Evolutionary conservation across 768 basidiomycete genomes (phyloP).

Genomic region (Chalciporus piperatus): DNA sequence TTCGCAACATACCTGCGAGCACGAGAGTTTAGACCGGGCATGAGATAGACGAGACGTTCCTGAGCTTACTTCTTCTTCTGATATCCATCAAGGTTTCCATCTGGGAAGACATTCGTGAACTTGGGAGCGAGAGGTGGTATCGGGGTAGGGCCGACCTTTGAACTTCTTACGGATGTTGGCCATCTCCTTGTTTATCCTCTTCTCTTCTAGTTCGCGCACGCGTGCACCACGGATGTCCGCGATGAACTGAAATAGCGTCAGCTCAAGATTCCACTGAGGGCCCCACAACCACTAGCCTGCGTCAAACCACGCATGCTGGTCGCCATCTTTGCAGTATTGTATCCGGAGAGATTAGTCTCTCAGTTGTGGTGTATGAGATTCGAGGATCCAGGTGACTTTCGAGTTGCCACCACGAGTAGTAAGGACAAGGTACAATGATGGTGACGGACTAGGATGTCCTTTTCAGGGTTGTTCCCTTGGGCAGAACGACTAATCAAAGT

Average conservation of each 20-base stretch:
- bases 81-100: slow-evolving; percentile 85
- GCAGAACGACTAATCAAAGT: no score
- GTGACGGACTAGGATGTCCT: no score
- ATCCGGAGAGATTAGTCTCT: neutral
- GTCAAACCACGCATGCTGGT: slow-evolving; percentile 90
- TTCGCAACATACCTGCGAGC: slow-evolving; percentile 87
- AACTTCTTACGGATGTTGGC: slow-evolving; percentile 99
- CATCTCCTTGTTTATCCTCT: slow-evolving; percentile 99
- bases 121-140: neutral
- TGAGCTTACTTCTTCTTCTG: slow-evolving; percentile 85
- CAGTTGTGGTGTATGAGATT: neutral
- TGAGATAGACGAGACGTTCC: slow-evolving; percentile 8
- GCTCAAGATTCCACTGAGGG: slow-evolving; percentile 1
- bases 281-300: slow-evolving; percentile 53
- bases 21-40: slow-evolving; percentile 14
- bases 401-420: no score
- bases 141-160: slow-evolving; percentile 60
- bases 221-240: slow-evolving; percentile 97
- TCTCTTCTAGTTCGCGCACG: slow-evolving; percentile 96
- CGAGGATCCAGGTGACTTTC: neutral
- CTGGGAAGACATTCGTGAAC: slow-evolving; percentile 36
- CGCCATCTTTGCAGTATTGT: slow-evolving; percentile 55
- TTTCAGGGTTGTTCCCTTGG: neutral
- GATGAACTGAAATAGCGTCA: slow-evolving; percentile 70
- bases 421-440: no score